Evolutionary conservation across 139 green algal species (phyloP), one percentile per base, ranked within the genome.

Genomic region (Closterium sp.): DNA sequence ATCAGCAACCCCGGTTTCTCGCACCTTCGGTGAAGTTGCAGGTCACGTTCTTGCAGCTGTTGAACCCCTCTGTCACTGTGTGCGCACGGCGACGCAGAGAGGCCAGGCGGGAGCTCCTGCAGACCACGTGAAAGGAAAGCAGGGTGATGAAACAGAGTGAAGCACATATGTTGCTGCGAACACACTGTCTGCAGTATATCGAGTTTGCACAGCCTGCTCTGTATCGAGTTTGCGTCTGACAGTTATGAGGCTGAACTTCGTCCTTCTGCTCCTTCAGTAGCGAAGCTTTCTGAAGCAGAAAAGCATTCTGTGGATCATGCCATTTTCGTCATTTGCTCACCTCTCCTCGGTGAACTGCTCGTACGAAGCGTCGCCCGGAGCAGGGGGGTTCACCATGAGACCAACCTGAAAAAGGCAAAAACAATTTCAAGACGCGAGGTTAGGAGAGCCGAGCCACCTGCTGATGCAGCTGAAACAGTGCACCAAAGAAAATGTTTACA

Each of bases 341-440:
- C 55, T 94, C 88, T 95, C 93, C 32, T 55, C 38, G 28, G 84
- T 87, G 92, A 97, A 99, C 87, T 97, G 92, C 66, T 96, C 91
- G 89, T 97, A 97, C 0, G 96, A 98, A 6, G 96, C 92, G 23
- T 98, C 95, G 0, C 97, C 97, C n/a, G 93, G 92, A 91, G 97
- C 95, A 2, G 97, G 97, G 4, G 97, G 97, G 91, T 97, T 98
- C 95, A 98, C 97, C 90, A 98, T 97, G 35, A 98, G 91, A 2
- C 96, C 96, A 91, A 96, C 97, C 32, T 93, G 90, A 35, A 90
- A 90, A 34, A 30, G 33, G 32, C 30, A 87, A 87, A 87, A 34
- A 12, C 34, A 89, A n/a, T n/a, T n/a, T n/a, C n/a, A n/a, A n/a
- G n/a, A n/a, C n/a, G n/a, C n/a, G n/a, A n/a, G n/a, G n/a, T n/a